Conservation (phyloP, 1,139 yeast genomes). For the Geotrichum reessii region DNA sequence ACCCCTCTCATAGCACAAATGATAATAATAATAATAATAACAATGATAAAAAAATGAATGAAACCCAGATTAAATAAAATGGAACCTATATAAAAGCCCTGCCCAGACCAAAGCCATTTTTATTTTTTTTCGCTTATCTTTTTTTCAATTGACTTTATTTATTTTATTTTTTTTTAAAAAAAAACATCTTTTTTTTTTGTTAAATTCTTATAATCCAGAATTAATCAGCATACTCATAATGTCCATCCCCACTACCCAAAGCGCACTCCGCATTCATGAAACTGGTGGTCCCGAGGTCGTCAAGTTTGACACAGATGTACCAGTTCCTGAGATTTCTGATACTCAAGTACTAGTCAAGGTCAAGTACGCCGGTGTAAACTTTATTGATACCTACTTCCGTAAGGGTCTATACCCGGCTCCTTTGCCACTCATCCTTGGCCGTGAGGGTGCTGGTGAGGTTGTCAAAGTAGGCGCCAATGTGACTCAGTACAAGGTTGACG, state of each 20-base stretch:
- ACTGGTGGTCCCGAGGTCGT: slow-evolving; percentile 54
- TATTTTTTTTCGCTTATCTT: no score
- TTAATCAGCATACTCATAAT: slow-evolving; percentile 18
- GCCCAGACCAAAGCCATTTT: no score
- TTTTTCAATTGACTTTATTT: no score
- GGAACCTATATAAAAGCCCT: no score
- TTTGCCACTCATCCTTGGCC: slow-evolving; percentile 65
- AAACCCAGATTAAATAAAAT: no score
- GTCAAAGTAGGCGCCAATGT: slow-evolving; percentile 64
- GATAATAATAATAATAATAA: no score
- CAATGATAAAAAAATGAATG: no score
- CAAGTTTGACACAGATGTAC: slow-evolving; percentile 43
- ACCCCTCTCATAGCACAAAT: no score
- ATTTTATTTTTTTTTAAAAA: no score
- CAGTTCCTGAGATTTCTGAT: slow-evolving; percentile 52
- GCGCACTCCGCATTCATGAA: slow-evolving; percentile 52
- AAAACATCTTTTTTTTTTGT: no score
- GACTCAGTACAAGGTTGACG: slow-evolving; percentile 56
- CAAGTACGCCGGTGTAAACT: slow-evolving; percentile 71
- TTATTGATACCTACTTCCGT: slow-evolving; percentile 77
- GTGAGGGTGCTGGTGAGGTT: slow-evolving; percentile 76
- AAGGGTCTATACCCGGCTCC: slow-evolving; percentile 61
- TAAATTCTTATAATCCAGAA: no score
- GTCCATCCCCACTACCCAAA: slow-evolving; percentile 52
- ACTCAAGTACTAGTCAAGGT: slow-evolving; percentile 64